A percentile compares a stretch with the other conserved stretches of the same genome.
Evolutionary conservation across 495 filamentous ascomycete species (phyloP).

Genomic region (Neurospora sp.): DNA sequence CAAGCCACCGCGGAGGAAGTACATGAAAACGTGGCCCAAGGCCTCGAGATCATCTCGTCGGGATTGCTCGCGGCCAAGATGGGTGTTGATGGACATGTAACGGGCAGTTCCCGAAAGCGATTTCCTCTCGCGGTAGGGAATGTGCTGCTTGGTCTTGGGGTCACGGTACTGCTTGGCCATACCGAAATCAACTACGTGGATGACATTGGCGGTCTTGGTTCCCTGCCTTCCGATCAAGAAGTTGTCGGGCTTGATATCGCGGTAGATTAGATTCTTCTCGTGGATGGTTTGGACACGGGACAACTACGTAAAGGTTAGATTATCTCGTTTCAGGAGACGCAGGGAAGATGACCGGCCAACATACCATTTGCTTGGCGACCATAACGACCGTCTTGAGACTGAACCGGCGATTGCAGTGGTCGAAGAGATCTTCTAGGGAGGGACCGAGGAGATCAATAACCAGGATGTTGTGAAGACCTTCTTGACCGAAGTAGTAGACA

Average conservation of each 20-base stretch:
- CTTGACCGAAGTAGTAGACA: slow-evolving; percentile 99
- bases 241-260: slow-evolving; percentile 99
- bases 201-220: slow-evolving; percentile 91
- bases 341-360: slow-evolving; percentile 13
- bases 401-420: slow-evolving; percentile 94
- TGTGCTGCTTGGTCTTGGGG: slow-evolving; percentile 98
- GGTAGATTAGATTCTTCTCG: slow-evolving; percentile 99
- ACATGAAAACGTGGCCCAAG: slow-evolving; percentile 97
- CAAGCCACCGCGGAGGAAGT: slow-evolving; percentile 91
- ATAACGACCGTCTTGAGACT: slow-evolving; percentile 96
- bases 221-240: slow-evolving; percentile 94
- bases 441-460: slow-evolving; percentile 97
- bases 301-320: slow-evolving; percentile 37
- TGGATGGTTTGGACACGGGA: slow-evolving; percentile 98
- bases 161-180: slow-evolving; percentile 99
- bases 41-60: slow-evolving; percentile 94
- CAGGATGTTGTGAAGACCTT: slow-evolving; percentile 97
- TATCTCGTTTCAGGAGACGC: neutral
- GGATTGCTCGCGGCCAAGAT: slow-evolving; percentile 92
- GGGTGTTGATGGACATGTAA: slow-evolving; percentile 99
- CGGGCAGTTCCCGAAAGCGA: slow-evolving; percentile 93
- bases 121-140: slow-evolving; percentile 95
- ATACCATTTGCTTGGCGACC: slow-evolving; percentile 99
- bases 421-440: slow-evolving; percentile 94
- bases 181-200: slow-evolving; percentile 98